Evolutionary conservation across 495 filamentous ascomycete species (phyloP), one percentile per base, ranked within the genome.

Genomic region (Aspergillus taichungensis): DNA sequence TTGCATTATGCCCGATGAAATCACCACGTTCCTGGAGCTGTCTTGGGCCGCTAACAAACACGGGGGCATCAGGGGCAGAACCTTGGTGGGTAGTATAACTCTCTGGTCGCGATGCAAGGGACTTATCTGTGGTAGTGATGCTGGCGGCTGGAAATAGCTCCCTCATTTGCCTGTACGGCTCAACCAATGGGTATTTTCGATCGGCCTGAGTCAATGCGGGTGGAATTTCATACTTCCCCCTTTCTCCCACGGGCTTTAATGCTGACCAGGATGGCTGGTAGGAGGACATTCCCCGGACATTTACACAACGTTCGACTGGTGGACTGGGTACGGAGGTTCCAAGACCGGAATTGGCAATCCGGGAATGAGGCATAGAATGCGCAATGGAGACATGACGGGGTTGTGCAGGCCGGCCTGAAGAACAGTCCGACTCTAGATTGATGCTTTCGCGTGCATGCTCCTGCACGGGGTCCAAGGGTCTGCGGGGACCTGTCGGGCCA

Each of bases 21-120:
- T 42, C 47, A 31, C 55, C 46, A 34, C 34, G 42, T 41, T 38
- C 52, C n/a, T 51, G 50, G 43, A 36, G 43, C 10, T 62, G 53
- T 30, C 53, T 60, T 9, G 63, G 64, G 14, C 64, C 63, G 41
- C 58, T 57, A 42, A 69, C 61, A 49, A 68, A 71, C 6, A 71
- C 45, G 41, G 69, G 63, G 13, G 48, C 46, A 52, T 66, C 57
- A 18, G 51, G 31, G 34, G 53, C 48, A 30, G 57, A 45, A 37
- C 41, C 14, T 42, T 49, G 43, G 28, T 51, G 49, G 13, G 49
- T 34, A 13, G 47, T 42, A 29, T 41, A 41, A 37, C 55, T 60
- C 42, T 58, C 51, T 34, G 33, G 14, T 33, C 58, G 52, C 38
- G 24, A 34, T 37, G 41, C 44, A 40, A 53, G 36, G 7, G 36